phyloP scores from a whole-genome alignment of 2,329 filamentous ascomycete species.

The Exophiala dermatitidis region DNA sequence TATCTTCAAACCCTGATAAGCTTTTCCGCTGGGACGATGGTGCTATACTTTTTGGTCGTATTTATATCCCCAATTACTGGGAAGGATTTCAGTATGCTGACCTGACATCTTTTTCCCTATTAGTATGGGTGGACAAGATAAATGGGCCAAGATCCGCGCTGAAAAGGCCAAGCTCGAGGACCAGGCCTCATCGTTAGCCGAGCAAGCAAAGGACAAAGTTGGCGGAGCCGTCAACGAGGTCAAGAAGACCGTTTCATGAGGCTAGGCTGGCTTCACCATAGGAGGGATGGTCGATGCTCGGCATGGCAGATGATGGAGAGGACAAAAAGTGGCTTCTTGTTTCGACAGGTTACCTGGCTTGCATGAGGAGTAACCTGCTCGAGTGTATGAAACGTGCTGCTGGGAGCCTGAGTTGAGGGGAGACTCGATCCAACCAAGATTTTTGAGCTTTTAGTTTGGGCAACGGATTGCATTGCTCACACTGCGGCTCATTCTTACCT shows the following conservation, averaged over 20 bases:
- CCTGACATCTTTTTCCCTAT: background rate
- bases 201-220: conserved; percentile 19
- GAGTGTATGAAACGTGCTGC: too few relatives aligned
- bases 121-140: conserved; percentile 18
- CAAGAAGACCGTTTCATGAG: conserved; percentile 25
- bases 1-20: too few relatives aligned
- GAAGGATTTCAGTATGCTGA: background rate
- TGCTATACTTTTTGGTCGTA: too few relatives aligned
- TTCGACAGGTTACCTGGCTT: too few relatives aligned
- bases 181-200: conserved; percentile 13
- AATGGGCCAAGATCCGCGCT: conserved; percentile 18
- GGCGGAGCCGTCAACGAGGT: conserved; percentile 18
- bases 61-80: too few relatives aligned
- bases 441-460: too few relatives aligned
- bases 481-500: too few relatives aligned
- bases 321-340: background rate
- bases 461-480: too few relatives aligned
- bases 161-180: conserved; percentile 16
- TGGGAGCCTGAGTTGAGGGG: too few relatives aligned
- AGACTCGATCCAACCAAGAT: too few relatives aligned
- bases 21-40: too few relatives aligned
- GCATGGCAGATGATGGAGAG: background rate
- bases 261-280: background rate
- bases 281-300: background rate
- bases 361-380: too few relatives aligned